Evolutionary conservation across 2,329 filamentous ascomycete genomes (phyloP), one percentile per base, ranked within the genome.

Genomic region (Cladosporium austrohemisphaericum): DNA sequence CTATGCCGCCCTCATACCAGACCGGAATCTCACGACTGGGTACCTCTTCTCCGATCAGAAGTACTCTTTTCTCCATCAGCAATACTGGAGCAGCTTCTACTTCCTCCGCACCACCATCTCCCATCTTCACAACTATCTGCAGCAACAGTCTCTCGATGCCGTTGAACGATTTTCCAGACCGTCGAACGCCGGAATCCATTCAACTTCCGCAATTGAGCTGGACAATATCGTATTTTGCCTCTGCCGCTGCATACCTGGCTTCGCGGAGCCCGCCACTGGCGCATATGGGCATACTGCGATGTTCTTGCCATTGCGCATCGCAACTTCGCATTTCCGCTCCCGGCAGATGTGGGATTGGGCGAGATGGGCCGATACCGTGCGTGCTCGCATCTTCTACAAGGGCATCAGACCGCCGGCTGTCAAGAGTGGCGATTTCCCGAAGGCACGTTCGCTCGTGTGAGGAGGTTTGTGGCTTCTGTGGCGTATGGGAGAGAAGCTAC

Each of bases 211-310:
- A n/a, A 23, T n/a, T 22, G 16, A 25, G 8, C n/a, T 40, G 16
- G 19, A 22, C 19, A 16, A 29, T 9, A 8, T 43, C 18, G 40
- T 32, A 13, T 32, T 43, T 26, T 31, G 5, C 8, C 26, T 43
- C 16, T 43, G 40, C 20, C 14, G 29, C 4, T 43, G 40, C 26
- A 31, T 43, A n/a, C 26, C 40, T 19, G 40, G n/a, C 9, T 20
- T 43, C 14, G 40, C 40, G 10, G 40, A 43, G 40, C 40, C 13
- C 10, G 16, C 18, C 26, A 29, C 40, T 22, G 40, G 40, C 19
- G 40, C 40, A 20, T 26, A 43, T 32, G 40, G 40, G 13, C 40
- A 43, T 26, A 43, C 25, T 16, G 40, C 40, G 9, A 43, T 32
- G n/a, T 43, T 43, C 18, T 5, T 43, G 16, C 40, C 40, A 8